Conservation (phyloP, 2,329 filamentous ascomycete genomes). For the Fusarium euwallaceae region DNA sequence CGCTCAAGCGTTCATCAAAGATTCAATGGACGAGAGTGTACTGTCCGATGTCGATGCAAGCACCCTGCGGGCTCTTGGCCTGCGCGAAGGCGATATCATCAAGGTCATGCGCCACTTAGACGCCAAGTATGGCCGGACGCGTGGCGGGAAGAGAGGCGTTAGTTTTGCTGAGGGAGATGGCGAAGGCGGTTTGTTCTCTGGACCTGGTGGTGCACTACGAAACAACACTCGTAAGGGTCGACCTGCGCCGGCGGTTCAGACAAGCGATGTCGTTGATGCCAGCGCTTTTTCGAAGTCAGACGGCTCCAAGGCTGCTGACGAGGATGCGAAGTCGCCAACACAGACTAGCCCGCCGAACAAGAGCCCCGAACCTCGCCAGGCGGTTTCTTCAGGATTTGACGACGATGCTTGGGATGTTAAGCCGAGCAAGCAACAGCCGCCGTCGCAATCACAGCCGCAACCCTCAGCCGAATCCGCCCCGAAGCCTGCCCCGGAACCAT, state of each 20-base stretch:
- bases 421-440: conserved; percentile 72
- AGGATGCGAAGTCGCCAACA: conserved; percentile 40
- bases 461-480: conserved; percentile 28
- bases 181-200: conserved; percentile 85
- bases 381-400: conserved; percentile 77
- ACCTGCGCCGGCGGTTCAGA: conserved; percentile 87
- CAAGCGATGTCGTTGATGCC: conserved; percentile 88
- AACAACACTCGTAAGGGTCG: conserved; percentile 96
- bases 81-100: conserved; percentile 96
- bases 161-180: conserved; percentile 62
- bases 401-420: conserved; percentile 99
- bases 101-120: conserved; percentile 94
- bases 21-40: conserved; percentile 96
- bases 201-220: conserved; percentile 87
- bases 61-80: conserved; percentile 86
- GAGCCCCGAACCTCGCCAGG: conserved; percentile 44
- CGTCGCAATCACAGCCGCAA: conserved; percentile 36
- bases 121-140: conserved; percentile 77
- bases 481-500: conserved; percentile 43
- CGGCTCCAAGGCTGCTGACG: conserved; percentile 37
- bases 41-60: conserved; percentile 89
- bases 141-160: conserved; percentile 54
- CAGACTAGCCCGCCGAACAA: conserved; percentile 48
- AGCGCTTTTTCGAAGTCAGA: conserved; percentile 81
- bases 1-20: conserved; percentile 86